Evolutionary conservation across 2,329 filamentous ascomycete species (phyloP).

Genomic region (Xylariaceae sp.): DNA sequence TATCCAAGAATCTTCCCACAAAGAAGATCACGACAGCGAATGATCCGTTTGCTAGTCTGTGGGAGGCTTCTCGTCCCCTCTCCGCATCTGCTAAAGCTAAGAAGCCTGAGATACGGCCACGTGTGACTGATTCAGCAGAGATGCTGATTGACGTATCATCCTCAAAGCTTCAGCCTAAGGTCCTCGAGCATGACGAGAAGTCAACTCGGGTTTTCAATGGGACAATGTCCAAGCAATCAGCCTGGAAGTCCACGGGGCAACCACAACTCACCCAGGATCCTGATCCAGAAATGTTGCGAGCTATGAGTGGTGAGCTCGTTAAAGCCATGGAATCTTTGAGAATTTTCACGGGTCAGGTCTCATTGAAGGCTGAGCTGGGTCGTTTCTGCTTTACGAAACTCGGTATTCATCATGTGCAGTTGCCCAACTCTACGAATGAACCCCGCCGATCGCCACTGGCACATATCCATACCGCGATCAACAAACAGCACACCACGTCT

Average conservation of each 20-base stretch:
- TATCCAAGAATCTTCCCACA: too few species aligned
- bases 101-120: too few species aligned
- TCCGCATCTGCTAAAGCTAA: too few species aligned
- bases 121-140: too few species aligned
- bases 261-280: neutral
- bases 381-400: slow-evolving; percentile 13
- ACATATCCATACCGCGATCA: slow-evolving; percentile 2
- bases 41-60: too few species aligned
- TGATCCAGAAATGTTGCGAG: slow-evolving; percentile 8
- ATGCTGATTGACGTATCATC: too few species aligned
- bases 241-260: neutral
- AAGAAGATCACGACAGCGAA: too few species aligned
- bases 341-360: slow-evolving; percentile 8
- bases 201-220: slow-evolving; percentile 6
- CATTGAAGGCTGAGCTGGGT: slow-evolving; percentile 13
- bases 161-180: neutral
- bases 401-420: slow-evolving; percentile 3
- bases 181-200: slow-evolving; percentile 1
- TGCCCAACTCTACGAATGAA: neutral
- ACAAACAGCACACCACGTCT: slow-evolving; percentile 4
- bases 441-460: neutral
- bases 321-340: slow-evolving; percentile 7
- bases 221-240: slow-evolving; percentile 17
- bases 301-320: slow-evolving; percentile 8
- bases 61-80: too few species aligned